These are phyloP conservation scores for Xylariaceae sp. DNA, from an alignment of 2,329 filamentous ascomycete species.

Conservation along the genomic window DNA sequence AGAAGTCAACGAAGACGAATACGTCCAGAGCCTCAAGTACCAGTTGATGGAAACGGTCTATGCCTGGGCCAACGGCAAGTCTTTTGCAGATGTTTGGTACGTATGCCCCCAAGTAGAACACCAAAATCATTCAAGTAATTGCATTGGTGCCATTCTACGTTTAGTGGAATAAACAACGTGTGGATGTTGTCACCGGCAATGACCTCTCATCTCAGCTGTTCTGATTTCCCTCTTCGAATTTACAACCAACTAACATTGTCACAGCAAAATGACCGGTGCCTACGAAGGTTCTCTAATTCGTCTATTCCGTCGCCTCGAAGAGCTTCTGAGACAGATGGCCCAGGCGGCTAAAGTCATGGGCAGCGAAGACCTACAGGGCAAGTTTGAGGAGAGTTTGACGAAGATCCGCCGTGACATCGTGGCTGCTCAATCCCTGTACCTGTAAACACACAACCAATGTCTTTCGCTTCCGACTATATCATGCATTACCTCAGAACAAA, in stretches of 20 bases:
- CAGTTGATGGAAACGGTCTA: slow-evolving; percentile 97
- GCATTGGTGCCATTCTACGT: slow-evolving; percentile 1
- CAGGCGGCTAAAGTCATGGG: slow-evolving; percentile 98
- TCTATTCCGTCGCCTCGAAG: slow-evolving; percentile 92
- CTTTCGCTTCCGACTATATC: background rate
- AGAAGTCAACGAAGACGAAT: slow-evolving; percentile 92
- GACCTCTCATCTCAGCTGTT: no score
- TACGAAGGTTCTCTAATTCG: slow-evolving; percentile 97
- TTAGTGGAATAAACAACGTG: no score
- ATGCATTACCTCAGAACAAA: slow-evolving; percentile 16
- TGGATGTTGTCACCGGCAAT: no score
- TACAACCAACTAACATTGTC: slow-evolving; percentile 32
- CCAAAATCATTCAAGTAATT: background rate
- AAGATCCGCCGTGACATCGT: slow-evolving; percentile 95
- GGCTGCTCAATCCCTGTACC: slow-evolving; percentile 89
- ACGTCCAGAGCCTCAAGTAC: slow-evolving; percentile 86
- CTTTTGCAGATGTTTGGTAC: slow-evolving; percentile 94
- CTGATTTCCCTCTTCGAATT: background rate
- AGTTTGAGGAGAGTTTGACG: slow-evolving; percentile 84
- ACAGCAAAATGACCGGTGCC: slow-evolving; percentile 97
- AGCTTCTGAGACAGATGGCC: slow-evolving; percentile 91
- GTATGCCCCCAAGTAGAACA: slow-evolving; percentile 46
- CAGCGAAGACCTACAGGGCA: slow-evolving; percentile 88
- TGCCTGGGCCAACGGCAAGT: slow-evolving; percentile 87
- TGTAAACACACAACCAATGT: slow-evolving; percentile 54